Evolutionary conservation across 345 rosid genomes (phyloP).

Genomic region (Aurinia saxatilis): DNA sequence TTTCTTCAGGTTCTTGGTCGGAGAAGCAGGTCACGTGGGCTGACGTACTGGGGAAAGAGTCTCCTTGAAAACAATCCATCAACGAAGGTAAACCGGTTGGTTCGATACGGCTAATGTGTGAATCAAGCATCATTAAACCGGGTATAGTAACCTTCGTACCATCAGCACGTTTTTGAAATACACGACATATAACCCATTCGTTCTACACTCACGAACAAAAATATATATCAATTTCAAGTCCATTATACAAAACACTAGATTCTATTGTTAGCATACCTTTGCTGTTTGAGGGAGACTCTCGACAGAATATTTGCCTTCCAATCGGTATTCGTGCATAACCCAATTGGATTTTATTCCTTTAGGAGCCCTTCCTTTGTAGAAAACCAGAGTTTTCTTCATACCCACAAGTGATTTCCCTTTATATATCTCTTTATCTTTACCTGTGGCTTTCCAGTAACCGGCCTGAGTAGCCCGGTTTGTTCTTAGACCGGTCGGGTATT

Average conservation of each 20-base stretch:
- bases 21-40: slow-evolving; percentile 93
- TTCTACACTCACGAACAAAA: slow-evolving; percentile 38
- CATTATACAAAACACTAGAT: background rate
- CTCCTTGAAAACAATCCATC: slow-evolving; percentile 46
- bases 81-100: slow-evolving; percentile 47
- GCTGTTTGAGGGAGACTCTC: slow-evolving; percentile 49
- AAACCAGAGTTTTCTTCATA: slow-evolving; percentile 93
- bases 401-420: slow-evolving; percentile 54
- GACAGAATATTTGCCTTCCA: slow-evolving; percentile 59
- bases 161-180: slow-evolving; percentile 48
- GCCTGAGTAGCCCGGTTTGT: slow-evolving; percentile 55
- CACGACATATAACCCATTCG: slow-evolving; percentile 79
- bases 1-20: slow-evolving; percentile 36
- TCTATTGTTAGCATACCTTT: slow-evolving; percentile 31
- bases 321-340: slow-evolving; percentile 86
- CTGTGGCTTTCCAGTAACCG: slow-evolving; percentile 72
- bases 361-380: slow-evolving; percentile 83
- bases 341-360: slow-evolving; percentile 68
- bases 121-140: slow-evolving; percentile 26
- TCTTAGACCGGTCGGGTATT: slow-evolving; percentile 71
- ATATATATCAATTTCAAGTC: background rate
- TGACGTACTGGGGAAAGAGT: slow-evolving; percentile 19
- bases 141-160: too few relatives aligned
- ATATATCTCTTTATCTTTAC: slow-evolving; percentile 54
- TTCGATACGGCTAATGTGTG: slow-evolving; percentile 23